These are phyloP conservation scores for Trypanosoma theileri DNA, from an alignment of 208 protist genomes.

Conservation along the genomic window DNA sequence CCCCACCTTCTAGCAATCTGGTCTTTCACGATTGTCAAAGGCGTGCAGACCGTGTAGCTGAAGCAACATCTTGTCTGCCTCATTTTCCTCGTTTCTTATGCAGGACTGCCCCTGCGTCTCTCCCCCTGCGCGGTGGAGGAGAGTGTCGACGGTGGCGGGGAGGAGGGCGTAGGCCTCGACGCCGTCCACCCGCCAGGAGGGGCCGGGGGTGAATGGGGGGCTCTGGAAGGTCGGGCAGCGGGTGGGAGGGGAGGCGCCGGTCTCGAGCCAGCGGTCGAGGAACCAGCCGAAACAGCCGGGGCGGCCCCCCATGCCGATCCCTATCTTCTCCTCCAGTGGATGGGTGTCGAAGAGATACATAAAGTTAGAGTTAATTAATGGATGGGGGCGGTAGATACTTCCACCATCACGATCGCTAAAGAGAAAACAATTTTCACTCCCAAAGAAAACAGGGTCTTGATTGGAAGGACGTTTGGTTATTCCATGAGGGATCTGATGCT, in stretches of 20 bases:
- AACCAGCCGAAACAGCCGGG: constrained; percentile 69
- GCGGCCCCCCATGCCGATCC: constrained; percentile 74
- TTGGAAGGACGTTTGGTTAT: constrained; percentile 30
- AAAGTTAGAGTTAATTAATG: constrained; percentile 65
- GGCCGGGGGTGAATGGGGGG: constrained; percentile 40
- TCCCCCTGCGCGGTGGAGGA: constrained; percentile 3
- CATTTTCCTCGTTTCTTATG: constrained; percentile 24
- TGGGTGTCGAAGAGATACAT: constrained; percentile 80
- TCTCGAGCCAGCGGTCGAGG: constrained; percentile 70
- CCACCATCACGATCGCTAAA: constrained; percentile 29
- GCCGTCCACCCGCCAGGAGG: constrained; percentile 46
- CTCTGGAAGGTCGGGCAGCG: constrained; percentile 59
- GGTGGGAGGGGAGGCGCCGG: constrained; percentile 39
- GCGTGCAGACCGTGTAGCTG: constrained; percentile 52
- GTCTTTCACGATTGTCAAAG: constrained; percentile 45
- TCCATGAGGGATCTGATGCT: constrained; percentile 29
- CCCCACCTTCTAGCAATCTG: constrained; percentile 27
- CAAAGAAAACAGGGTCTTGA: constrained; percentile 68
- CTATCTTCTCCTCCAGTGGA: constrained; percentile 44
- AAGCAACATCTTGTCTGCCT: constrained; percentile 50
- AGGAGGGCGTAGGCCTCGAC: constrained; percentile 68
- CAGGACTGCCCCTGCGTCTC: constrained; percentile 21
- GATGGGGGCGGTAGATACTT: constrained; percentile 32
- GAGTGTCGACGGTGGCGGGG: constrained; percentile 23
- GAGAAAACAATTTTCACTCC: constrained; percentile 58